Evolutionary conservation across 305 asterid species (phyloP).

Genomic region (Andrographis paniculata): DNA sequence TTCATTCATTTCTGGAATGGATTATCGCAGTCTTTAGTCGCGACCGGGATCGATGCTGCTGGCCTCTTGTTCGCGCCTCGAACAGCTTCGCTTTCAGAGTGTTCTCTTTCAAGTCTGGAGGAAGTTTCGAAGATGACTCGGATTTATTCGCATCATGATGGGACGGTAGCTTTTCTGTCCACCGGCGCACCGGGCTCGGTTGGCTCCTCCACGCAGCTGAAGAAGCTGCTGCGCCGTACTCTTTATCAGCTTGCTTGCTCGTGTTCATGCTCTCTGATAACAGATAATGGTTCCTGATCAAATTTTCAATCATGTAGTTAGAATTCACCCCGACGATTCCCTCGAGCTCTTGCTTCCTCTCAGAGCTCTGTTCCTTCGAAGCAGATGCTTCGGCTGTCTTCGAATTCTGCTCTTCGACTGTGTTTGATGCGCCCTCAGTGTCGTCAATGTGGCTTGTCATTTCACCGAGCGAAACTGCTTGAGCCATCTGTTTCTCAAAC

Average conservation of each 20-base stretch:
- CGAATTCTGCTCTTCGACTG: constrained; percentile 33
- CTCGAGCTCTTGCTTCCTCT: constrained; percentile 32
- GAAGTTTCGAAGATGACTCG: constrained; percentile 54
- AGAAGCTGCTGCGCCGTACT: constrained; percentile 28
- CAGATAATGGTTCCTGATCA: constrained; percentile 57
- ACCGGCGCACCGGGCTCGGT: constrained; percentile 65
- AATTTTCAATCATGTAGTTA: constrained; percentile 51
- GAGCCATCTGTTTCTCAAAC: constrained; percentile 56
- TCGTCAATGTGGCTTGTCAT: constrained; percentile 20
- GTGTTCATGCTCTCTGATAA: constrained; percentile 49
- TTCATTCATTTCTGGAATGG: constrained; percentile 32
- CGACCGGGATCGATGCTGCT: constrained; percentile 56
- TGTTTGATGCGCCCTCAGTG: constrained; percentile 22
- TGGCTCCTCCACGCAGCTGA: constrained; percentile 60
- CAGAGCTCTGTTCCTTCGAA: constrained; percentile 31
- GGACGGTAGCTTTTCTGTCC: constrained; percentile 70
- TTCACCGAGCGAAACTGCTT: constrained; percentile 23
- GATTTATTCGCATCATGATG: constrained; percentile 30
- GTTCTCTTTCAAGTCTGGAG: constrained; percentile 50
- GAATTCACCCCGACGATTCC: constrained; percentile 36
- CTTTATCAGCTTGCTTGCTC: constrained; percentile 35
- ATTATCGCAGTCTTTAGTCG: constrained; percentile 54
- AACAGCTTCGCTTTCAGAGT: constrained; percentile 60
- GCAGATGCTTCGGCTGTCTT: constrained; percentile 35
- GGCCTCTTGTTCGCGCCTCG: constrained; percentile 72